Evolutionary conservation across 192 early-diverging fungal species (phyloP), one percentile per base, ranked within the genome.

Genomic region (Coemansia sp.): DNA sequence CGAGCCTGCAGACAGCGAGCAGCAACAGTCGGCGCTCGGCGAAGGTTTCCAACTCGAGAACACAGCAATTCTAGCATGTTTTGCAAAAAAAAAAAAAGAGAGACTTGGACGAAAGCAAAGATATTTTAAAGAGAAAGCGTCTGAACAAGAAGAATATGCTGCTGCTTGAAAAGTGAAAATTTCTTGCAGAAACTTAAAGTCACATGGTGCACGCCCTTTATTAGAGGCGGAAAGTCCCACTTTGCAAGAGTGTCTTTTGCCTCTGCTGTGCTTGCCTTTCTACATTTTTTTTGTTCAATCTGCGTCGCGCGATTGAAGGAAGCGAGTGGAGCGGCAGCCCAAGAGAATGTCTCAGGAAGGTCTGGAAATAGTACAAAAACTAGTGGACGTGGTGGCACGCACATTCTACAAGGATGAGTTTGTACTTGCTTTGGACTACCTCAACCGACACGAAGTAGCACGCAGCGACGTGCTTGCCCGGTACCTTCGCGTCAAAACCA

Each of bases 401-500:
- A 91, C 91, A 6, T 97, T 94, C 72, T 95, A 94, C 75, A 85
- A 91, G 67, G 87, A 87, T 23, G 79, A 84, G 36, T 87, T 88
- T 54, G 87, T 97, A 68, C 85, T 94, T 52, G 88, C 93, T 14
- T 75, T 97, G 61, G 93, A 95, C 84, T 84, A 89, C 51, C 87
- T 97, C 21, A 91, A 89, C 66, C 84, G 83, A 54, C 66, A 85
- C 60, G 87, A 87, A 66, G 78, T 89, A 54, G 84, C 90, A 30
- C 87, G 86, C 25, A 91, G 91, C 72, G 93, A 95, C 52, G 91
- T 93, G 57, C 82, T 96, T 66, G 85, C 87, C 9, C 71, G 80
- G 27, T 74, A 72, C 30, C 67, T 95, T 31, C 86, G 88, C 57
- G 75, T 93, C 54, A 85, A 86, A 52, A 55, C 80, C 5, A 83